Evolutionary conservation across 352 stramenopile genomes (phyloP).

Genomic region (Phytophthora kernoviae): DNA sequence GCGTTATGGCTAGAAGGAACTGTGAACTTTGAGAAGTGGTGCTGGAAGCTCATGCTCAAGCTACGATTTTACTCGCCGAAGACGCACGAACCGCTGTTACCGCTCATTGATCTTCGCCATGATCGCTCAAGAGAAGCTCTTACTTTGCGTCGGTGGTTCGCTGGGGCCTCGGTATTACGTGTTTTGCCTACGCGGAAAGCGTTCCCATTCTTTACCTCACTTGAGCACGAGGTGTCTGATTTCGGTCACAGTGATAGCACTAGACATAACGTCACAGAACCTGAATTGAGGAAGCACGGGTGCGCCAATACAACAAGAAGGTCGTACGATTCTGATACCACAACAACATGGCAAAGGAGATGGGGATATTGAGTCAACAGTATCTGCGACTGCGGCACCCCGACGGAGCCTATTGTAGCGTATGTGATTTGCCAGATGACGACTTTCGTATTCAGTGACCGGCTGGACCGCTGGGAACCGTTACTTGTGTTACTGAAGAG

Average conservation of each 20-base stretch:
- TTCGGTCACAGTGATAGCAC: conserved; percentile 13
- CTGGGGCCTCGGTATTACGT: conserved; percentile 34
- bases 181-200: conserved; percentile 35
- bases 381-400: conserved; percentile 48
- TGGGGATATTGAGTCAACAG: conserved; percentile 31
- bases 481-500: conserved; percentile 78
- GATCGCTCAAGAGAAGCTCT: conserved; percentile 78
- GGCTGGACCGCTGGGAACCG: conserved; percentile 84
- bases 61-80: conserved; percentile 81
- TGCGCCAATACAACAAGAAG: conserved; percentile 42
- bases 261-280: conserved; percentile 1
- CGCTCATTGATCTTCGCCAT: conserved; percentile 72
- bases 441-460: conserved; percentile 72
- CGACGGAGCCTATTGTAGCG: conserved; percentile 84
- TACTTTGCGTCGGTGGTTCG: conserved; percentile 81
- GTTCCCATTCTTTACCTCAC: conserved; percentile 64
- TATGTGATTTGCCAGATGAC: conserved; percentile 88
- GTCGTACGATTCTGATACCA: conserved; percentile 32
- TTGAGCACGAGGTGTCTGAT: conserved; percentile 42
- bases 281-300: conserved; percentile 32
- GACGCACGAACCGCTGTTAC: conserved; percentile 67
- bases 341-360: conserved; percentile 21
- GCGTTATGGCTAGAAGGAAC: conserved; percentile 66
- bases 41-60: conserved; percentile 85
- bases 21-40: conserved; percentile 86